Percentiles rank a stretch among this genome's conserved stretches.
Conservation (phyloP, 306 rosid species). For the Spatholobus suberectus region DNA sequence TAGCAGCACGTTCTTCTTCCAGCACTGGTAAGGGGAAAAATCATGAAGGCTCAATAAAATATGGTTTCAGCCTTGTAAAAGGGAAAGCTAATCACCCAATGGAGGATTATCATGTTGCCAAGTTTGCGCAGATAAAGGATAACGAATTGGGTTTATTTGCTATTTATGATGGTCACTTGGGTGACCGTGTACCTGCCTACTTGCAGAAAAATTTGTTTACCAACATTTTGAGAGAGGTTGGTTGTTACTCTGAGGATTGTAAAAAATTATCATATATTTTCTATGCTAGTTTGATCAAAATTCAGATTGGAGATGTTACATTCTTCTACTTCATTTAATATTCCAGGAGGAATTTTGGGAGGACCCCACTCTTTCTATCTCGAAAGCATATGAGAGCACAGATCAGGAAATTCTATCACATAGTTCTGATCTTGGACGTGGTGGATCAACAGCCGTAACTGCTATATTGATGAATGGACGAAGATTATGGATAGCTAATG, state of each 20-base stretch:
- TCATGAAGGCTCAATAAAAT: constrained; percentile 74
- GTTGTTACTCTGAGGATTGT: constrained; percentile 29
- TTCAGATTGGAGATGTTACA: background rate
- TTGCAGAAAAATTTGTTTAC: constrained; percentile 83
- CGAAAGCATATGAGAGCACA: constrained; percentile 86
- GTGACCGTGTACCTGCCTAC: constrained; percentile 87
- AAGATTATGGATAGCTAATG: constrained; percentile 79
- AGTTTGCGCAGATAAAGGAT: constrained; percentile 65
- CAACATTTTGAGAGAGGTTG: constrained; percentile 86
- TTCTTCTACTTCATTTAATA: constrained; percentile 40
- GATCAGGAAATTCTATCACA: constrained; percentile 89
- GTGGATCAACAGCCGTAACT: constrained; percentile 97
- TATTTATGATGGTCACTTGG: constrained; percentile 91
- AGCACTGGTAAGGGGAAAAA: constrained; percentile 87
- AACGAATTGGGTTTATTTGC: constrained; percentile 93
- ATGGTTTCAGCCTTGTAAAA: constrained; percentile 83
- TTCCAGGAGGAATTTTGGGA: constrained; percentile 87
- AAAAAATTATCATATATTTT: constrained; percentile 12
- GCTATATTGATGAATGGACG: constrained; percentile 80
- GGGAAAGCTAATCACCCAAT: constrained; percentile 98
- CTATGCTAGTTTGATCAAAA: constrained; percentile 18
- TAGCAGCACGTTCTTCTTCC: constrained; percentile 63
- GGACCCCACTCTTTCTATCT: constrained; percentile 74
- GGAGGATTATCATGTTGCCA: constrained; percentile 99
- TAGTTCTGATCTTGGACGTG: constrained; percentile 93